Base-by-base conservation (phyloP, 2,329 filamentous ascomycete species). In the Ceratocystis cubensis region DNA sequence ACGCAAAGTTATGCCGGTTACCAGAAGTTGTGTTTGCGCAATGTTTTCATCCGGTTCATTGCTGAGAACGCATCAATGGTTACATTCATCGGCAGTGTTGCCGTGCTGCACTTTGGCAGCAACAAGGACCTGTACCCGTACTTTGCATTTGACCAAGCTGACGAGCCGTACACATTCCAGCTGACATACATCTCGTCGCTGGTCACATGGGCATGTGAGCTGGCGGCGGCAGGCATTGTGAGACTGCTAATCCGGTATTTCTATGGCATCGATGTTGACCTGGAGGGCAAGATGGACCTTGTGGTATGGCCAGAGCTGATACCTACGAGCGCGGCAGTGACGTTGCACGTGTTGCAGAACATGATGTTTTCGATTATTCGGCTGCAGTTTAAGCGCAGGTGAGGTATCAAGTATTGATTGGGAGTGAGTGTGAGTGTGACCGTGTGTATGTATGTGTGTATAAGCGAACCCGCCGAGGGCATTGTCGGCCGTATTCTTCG, bases 331-430 rank as follows among this genome's bases (percentile, higher is more conserved):
- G 82, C 86, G 22, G 83, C 82, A 25, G 85, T 87, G 25, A 84
- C 84, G 76, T 76, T 88, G 73, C 85, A 88, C 71, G 85, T 88
- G 63, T 72, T 88, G 74, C 85, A 88, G 75, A 88, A 88, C 73
- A 88, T 88, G 85, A 74, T 88, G 66, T 88, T 88, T 75, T 85
- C 83, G 59, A 88, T 88, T 71, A 82, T 87, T 45, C 80, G 85
- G 69, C 75, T 88, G 71, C 80, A 83, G 69, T 88, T 88, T 70
- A 77, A 74, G 45, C 75, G 69, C 73, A 22, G 37, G 5, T 64
- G 46, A 64, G 48, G 48, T 6, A 13, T 33, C 30, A 41, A 13
- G 13, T 4, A 33, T 33, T 7, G 30, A 8, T 33, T 33, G 10
- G 13, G 10, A 13, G 37, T 41, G 37, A 13, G 10, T 41, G 10